Evolutionary conservation across 2,329 filamentous ascomycete species (phyloP), one percentile per base, ranked within the genome.

Genomic region (Clonostachys byssicola): DNA sequence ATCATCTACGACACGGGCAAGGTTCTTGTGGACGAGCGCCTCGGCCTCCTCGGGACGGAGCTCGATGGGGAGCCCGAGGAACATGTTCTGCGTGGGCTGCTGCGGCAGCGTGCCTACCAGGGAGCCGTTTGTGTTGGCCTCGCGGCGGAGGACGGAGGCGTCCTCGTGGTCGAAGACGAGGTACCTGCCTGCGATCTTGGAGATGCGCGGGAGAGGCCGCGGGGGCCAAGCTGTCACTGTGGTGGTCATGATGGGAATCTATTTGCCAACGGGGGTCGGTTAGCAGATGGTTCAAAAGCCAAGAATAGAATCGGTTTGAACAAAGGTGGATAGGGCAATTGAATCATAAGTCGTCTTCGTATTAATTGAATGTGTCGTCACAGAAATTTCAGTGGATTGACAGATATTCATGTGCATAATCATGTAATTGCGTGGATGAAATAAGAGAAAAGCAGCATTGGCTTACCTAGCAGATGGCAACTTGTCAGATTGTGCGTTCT

Each of bases 1-100:
- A 67, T 95, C 92, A 63, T 96, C 89, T 56, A 92, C 83, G 55
- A 96, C 77, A 66, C 86, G 89, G 40, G 84, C 92, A 56, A 83
- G 80, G 49, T 81, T 83, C 56, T 85, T 86, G 55, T 90, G 85
- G 49, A 95, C 83, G 30, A 99, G 77, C 46, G 94, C 70, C 53
- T 84, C 80, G 5, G 86, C 92, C 72, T 99, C 94, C 69, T 97
- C 94, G 2, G 89, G 86, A 73, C 94, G 89, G 41, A 99, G 75
- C 72, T 96, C 88, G 23, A 97, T 71, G 4, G 94, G 94, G 44
- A 97, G 71, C 42, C 92, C 89, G 49, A 92, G 80, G 63, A 97
- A 97, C 49, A 96, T 80, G 69, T 96, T 97, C 68, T 99, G 94
- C 57, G 95, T 92, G 6, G 92, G 91, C 48, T 90, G 86, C 67